A percentile compares a stretch with the other conserved stretches of the same genome.
Conservation (phyloP, 2,329 filamentous ascomycete species). For the Penicillium aurantiogriseum region DNA sequence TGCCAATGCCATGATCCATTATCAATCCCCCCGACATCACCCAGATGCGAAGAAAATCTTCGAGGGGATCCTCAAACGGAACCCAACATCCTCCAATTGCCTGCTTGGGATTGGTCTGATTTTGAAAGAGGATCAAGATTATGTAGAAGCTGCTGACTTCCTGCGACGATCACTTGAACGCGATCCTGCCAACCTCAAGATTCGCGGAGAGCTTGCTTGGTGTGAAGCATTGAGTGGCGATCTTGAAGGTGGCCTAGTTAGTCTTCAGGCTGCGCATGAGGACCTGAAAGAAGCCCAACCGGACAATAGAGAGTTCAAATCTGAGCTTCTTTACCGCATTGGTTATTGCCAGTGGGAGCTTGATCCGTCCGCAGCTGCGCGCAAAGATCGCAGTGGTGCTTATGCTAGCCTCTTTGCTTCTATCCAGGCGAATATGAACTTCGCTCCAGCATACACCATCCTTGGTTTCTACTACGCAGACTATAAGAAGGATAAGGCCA, state of each 20-base stretch:
- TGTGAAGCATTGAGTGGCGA: constrained; percentile 81
- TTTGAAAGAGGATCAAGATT: constrained; percentile 90
- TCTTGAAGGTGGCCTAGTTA: constrained; percentile 63
- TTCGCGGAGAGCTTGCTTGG: constrained; percentile 88
- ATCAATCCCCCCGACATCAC: constrained; percentile 87
- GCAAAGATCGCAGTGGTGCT: constrained; percentile 77
- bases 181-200: constrained; percentile 71
- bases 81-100: constrained; percentile 73
- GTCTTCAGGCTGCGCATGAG: constrained; percentile 68
- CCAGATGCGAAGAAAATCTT: constrained; percentile 85
- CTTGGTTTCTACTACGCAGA: constrained; percentile 89
- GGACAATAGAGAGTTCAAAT: constrained; percentile 68
- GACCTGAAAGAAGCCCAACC: constrained; percentile 62
- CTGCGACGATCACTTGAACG: constrained; percentile 71
- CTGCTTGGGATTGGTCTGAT: constrained; percentile 89
- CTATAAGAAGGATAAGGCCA: constrained; percentile 80
- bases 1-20: constrained; percentile 83
- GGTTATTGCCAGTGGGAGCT: constrained; percentile 85
- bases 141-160: constrained; percentile 75
- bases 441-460: constrained; percentile 86
- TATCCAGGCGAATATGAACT: constrained; percentile 81
- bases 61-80: constrained; percentile 72
- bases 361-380: constrained; percentile 68
- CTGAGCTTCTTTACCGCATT: constrained; percentile 82
- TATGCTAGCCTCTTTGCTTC: constrained; percentile 81